phyloP scores from a whole-genome alignment of 1,139 yeast species.

The Yamadazyma dushanensis region DNA sequence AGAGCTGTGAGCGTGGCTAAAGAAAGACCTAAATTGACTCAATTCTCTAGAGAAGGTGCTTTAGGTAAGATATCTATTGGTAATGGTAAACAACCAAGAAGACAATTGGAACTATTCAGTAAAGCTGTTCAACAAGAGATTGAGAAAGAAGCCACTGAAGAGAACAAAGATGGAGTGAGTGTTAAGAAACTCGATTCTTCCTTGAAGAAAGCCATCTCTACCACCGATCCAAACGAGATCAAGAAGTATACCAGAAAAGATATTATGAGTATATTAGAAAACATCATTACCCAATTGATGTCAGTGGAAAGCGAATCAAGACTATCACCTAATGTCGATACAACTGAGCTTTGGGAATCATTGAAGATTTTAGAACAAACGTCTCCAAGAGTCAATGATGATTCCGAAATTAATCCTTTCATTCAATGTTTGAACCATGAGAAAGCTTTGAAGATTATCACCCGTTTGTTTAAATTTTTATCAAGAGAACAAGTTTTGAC shows the following conservation, averaged over 20 bases:
- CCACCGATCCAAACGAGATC: slow-evolving; percentile 24
- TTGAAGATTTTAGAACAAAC: slow-evolving; percentile 62
- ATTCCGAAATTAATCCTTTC: slow-evolving; percentile 67
- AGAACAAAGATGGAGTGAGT: slow-evolving; percentile 18
- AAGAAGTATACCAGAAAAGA: slow-evolving; percentile 44
- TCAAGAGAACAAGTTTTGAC: slow-evolving; percentile 77
- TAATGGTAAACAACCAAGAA: slow-evolving; percentile 85
- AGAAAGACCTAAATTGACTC: slow-evolving; percentile 77
- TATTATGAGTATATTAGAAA: slow-evolving; percentile 64
- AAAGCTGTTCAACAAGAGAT: slow-evolving; percentile 53
- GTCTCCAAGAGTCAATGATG: slow-evolving; percentile 45
- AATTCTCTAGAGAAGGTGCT: slow-evolving; percentile 81
- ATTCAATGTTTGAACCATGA: slow-evolving; percentile 81
- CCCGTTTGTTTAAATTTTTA: slow-evolving; percentile 84
- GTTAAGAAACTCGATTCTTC: slow-evolving; percentile 21
- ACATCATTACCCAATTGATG: slow-evolving; percentile 74
- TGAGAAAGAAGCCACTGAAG: slow-evolving; percentile 36
- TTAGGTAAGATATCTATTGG: slow-evolving; percentile 85
- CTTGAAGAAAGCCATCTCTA: slow-evolving; percentile 17
- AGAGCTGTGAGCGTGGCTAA: slow-evolving; percentile 95
- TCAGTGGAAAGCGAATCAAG: slow-evolving; percentile 83
- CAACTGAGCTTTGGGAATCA: slow-evolving; percentile 71
- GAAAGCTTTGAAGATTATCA: slow-evolving; percentile 86
- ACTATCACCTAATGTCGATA: slow-evolving; percentile 55
- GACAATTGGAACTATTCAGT: slow-evolving; percentile 70